These are phyloP conservation scores for Juncus effusus DNA, from an alignment of 176 grass and related monocot genomes.

Conservation along the genomic window DNA sequence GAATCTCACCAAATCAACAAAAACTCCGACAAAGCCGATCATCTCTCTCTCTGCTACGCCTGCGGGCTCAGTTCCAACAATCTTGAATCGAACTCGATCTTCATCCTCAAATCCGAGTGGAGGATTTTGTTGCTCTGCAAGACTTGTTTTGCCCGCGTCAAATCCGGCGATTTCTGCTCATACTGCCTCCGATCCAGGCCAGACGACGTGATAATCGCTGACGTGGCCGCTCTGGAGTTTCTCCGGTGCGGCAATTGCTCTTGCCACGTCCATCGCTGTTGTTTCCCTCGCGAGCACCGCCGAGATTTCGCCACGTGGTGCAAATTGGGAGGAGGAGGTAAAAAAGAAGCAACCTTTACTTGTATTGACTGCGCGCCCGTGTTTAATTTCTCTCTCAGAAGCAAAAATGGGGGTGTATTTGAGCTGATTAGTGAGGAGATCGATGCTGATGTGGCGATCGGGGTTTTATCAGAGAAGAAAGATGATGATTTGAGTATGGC, in stretches of 20 bases:
- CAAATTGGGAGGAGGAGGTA: neutral
- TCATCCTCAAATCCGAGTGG: conserved; percentile 62
- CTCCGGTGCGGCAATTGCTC: conserved; percentile 48
- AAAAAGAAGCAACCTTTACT: conserved; percentile 6
- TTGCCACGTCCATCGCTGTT: conserved; percentile 44
- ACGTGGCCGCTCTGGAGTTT: conserved; percentile 26
- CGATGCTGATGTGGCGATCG: conserved; percentile 11
- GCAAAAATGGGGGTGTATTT: conserved; percentile 1
- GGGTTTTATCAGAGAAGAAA: conserved; percentile 17
- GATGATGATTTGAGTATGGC: conserved; percentile 21
- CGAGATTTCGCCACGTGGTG: conserved; percentile 21
- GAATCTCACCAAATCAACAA: conserved; percentile 7
- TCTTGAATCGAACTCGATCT: conserved; percentile 30
- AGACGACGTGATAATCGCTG: conserved; percentile 30
- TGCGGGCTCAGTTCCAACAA: conserved; percentile 46
- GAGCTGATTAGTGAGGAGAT: conserved; percentile 19
- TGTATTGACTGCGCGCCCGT: conserved; percentile 24
- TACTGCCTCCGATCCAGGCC: conserved; percentile 53
- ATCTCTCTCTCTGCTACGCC: conserved; percentile 46
- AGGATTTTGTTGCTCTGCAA: conserved; percentile 68
- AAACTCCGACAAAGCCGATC: conserved; percentile 35
- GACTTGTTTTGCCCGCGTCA: conserved; percentile 48
- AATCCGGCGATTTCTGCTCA: conserved; percentile 49
- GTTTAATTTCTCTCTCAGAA: conserved; percentile 10
- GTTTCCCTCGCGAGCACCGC: conserved; percentile 57